Percentiles rank a stretch among this genome's conserved stretches.
Evolutionary conservation across 2,329 filamentous ascomycete genomes (phyloP).

Genomic region (Penicillium psychrosexuale): DNA sequence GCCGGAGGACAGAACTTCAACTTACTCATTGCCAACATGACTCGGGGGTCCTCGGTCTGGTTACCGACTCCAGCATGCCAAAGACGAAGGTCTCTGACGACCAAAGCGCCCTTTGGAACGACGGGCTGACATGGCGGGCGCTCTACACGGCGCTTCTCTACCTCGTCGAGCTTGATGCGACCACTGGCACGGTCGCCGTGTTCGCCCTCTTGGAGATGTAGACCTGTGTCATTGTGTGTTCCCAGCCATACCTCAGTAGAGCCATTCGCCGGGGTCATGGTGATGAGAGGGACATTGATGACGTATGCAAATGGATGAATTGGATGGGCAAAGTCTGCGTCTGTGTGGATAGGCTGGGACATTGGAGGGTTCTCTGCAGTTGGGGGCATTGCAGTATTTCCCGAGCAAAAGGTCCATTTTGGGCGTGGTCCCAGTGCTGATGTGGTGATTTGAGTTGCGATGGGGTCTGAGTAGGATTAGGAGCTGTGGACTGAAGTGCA

Average conservation of each 20-base stretch:
- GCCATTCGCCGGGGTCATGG: slow-evolving; percentile 53
- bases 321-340: slow-evolving; percentile 58
- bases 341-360: slow-evolving; percentile 55
- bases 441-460: slow-evolving; percentile 37
- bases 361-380: slow-evolving; percentile 32
- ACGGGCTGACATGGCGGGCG: slow-evolving; percentile 51
- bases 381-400: slow-evolving; percentile 50
- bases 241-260: slow-evolving; percentile 61
- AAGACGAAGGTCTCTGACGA: slow-evolving; percentile 58
- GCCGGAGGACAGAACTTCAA: not conserved
- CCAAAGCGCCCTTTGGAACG: slow-evolving; percentile 54
- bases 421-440: slow-evolving; percentile 55
- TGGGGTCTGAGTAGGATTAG: slow-evolving; percentile 48
- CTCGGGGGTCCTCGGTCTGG: slow-evolving; percentile 46
- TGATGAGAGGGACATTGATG: slow-evolving; percentile 53
- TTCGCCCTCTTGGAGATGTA: slow-evolving; percentile 47
- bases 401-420: slow-evolving; percentile 58
- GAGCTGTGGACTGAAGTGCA: not conserved
- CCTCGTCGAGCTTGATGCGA: slow-evolving; percentile 40
- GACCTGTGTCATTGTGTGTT: slow-evolving; percentile 44
- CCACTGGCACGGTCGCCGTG: slow-evolving; percentile 55
- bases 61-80: slow-evolving; percentile 67
- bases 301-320: slow-evolving; percentile 55
- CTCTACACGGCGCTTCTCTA: slow-evolving; percentile 39
- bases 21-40: slow-evolving; percentile 57